phyloP scores from a whole-genome alignment of 768 basidiomycete genomes.

The Candolleomyces eurysporus region DNA sequence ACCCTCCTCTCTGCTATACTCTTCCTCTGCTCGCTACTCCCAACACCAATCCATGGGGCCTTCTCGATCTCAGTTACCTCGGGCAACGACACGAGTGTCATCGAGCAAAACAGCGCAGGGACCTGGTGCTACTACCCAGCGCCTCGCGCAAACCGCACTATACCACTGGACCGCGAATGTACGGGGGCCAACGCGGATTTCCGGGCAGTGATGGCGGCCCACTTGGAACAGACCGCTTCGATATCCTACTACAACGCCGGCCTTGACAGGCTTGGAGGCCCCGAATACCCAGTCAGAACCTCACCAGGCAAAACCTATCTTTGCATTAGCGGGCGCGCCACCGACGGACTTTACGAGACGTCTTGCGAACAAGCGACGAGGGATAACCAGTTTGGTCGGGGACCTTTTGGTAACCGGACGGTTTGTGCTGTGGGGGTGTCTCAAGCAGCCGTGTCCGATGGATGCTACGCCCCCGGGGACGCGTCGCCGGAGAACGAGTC shows the following conservation, averaged over 20 bases:
- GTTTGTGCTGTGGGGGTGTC: neutral
- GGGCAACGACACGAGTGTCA: neutral
- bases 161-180: neutral
- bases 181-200: neutral
- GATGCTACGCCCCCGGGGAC: neutral
- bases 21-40: neutral
- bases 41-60: neutral
- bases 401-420: neutral
- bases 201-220: neutral
- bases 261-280: neutral
- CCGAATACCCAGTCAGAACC: neutral
- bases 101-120: neutral
- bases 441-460: neutral
- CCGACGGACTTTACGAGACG: neutral
- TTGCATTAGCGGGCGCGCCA: neutral
- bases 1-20: neutral
- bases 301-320: neutral
- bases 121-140: conserved; percentile 2
- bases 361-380: neutral
- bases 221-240: neutral
- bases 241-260: neutral
- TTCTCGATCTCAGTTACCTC: neutral
- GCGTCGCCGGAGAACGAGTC: neutral
- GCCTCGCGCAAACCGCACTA: neutral
- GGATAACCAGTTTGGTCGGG: neutral